phyloP scores from a whole-genome alignment of 208 protist species.

The Crithidia thermophila region DNA sequence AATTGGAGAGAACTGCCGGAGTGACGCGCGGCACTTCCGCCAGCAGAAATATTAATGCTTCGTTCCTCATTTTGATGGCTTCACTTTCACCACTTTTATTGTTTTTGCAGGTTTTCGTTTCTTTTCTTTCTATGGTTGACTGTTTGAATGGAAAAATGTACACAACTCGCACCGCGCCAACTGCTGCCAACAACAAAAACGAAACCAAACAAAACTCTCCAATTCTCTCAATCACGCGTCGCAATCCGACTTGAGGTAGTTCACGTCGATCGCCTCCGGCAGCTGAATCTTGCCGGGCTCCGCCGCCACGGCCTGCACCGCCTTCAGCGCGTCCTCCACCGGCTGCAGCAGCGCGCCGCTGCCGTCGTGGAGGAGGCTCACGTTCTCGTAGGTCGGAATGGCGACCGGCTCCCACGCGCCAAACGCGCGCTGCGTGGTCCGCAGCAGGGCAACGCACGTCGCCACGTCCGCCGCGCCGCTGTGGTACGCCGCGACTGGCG shows the following conservation, averaged over 20 bases:
- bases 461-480: conserved; percentile 37
- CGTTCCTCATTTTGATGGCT: not conserved
- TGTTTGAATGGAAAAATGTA: no score
- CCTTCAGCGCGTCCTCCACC: conserved; percentile 40
- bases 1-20: not conserved
- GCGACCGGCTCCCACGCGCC: conserved; percentile 48
- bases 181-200: not conserved
- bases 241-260: conserved; percentile 66
- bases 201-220: not conserved
- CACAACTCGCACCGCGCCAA: no score
- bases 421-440: conserved; percentile 54
- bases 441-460: conserved; percentile 48
- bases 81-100: no score
- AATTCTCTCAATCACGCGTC: conserved; percentile 8
- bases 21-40: no score
- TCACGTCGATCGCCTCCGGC: conserved; percentile 78
- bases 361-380: conserved; percentile 23
- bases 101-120: no score
- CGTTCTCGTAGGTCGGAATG: conserved; percentile 56
- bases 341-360: conserved; percentile 36
- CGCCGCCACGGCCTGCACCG: conserved; percentile 16
- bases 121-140: no score
- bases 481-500: conserved; percentile 43
- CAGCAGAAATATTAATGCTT: no score
- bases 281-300: conserved; percentile 56